Percentiles rank a stretch among this genome's conserved stretches.
These are phyloP conservation scores for Daedalea quercina DNA, from an alignment of 768 basidiomycete species.

Conservation along the genomic window DNA sequence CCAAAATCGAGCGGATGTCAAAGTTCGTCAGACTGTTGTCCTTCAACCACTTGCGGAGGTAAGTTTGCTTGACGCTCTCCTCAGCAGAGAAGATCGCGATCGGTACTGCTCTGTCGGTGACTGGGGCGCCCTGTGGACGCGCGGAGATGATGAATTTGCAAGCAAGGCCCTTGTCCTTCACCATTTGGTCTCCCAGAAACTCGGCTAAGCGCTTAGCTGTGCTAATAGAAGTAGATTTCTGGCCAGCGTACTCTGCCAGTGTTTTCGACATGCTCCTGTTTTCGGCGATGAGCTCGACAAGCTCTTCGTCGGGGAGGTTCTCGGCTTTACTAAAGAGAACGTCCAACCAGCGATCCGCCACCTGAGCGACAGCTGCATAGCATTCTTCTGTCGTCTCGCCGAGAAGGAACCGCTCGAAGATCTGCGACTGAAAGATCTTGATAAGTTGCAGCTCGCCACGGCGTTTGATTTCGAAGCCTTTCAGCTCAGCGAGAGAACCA, in stretches of 20 bases:
- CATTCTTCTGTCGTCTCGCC: slow-evolving; percentile 93
- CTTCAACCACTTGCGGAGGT: slow-evolving; percentile 95
- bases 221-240: slow-evolving; percentile 98
- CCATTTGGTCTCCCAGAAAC: slow-evolving; percentile 97
- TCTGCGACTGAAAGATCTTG: slow-evolving; percentile 98
- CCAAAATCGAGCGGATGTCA: slow-evolving; percentile 88
- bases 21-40: slow-evolving; percentile 84
- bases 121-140: slow-evolving; percentile 86
- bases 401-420: slow-evolving; percentile 96
- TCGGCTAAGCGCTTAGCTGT: slow-evolving; percentile 93
- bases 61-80: slow-evolving; percentile 80
- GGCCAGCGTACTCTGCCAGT: slow-evolving; percentile 89
- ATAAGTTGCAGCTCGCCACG: slow-evolving; percentile 96
- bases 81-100: slow-evolving; percentile 98
- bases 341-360: slow-evolving; percentile 97
- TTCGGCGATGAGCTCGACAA: slow-evolving; percentile 97
- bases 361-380: slow-evolving; percentile 86
- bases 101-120: slow-evolving; percentile 95
- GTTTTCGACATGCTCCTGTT: slow-evolving; percentile 98
- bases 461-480: slow-evolving; percentile 98
- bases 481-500: slow-evolving; percentile 94
- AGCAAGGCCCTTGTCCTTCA: slow-evolving; percentile 97
- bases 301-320: slow-evolving; percentile 83
- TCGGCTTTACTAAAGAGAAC: slow-evolving; percentile 84
- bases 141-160: slow-evolving; percentile 99